Conservation (phyloP, 768 basidiomycete genomes). For the Termitomyces sp. region DNA sequence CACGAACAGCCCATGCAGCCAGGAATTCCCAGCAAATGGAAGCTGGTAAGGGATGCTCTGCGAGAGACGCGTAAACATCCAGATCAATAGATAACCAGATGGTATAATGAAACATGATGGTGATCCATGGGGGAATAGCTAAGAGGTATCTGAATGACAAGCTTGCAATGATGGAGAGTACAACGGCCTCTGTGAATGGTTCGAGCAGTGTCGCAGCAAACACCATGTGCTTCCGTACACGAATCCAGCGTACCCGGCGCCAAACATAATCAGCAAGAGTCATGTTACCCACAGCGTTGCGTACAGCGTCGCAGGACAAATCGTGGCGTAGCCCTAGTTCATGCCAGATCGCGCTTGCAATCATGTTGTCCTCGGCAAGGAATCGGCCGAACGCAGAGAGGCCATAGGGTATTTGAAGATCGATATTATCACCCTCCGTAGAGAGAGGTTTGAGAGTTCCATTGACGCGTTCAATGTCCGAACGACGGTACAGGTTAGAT, state of each 20-base stretch:
- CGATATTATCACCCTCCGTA: slow-evolving; percentile 12
- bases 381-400: slow-evolving; percentile 82
- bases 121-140: slow-evolving; percentile 49
- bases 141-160: slow-evolving; percentile 49
- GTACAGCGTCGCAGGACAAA: slow-evolving; percentile 86
- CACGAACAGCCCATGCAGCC: slow-evolving; percentile 75
- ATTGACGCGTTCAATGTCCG: slow-evolving; percentile 76
- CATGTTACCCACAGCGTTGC: slow-evolving; percentile 89
- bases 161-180: slow-evolving; percentile 64
- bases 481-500: slow-evolving; percentile 89
- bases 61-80: slow-evolving; percentile 76
- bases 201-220: slow-evolving; percentile 82
- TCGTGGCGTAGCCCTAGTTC: slow-evolving; percentile 86
- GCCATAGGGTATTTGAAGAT: slow-evolving; percentile 40
- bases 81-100: slow-evolving; percentile 80
- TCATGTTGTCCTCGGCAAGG: slow-evolving; percentile 98
- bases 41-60: slow-evolving; percentile 55
- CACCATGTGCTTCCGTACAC: slow-evolving; percentile 94
- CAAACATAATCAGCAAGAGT: slow-evolving; percentile 78
- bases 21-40: slow-evolving; percentile 57
- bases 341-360: slow-evolving; percentile 89
- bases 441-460: slow-evolving; percentile 53
- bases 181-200: slow-evolving; percentile 87
- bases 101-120: slow-evolving; percentile 55
- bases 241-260: slow-evolving; percentile 93